These are phyloP conservation scores for Ogataea hybrid DNA, from an alignment of 1,139 yeast species.

Conservation along the genomic window DNA sequence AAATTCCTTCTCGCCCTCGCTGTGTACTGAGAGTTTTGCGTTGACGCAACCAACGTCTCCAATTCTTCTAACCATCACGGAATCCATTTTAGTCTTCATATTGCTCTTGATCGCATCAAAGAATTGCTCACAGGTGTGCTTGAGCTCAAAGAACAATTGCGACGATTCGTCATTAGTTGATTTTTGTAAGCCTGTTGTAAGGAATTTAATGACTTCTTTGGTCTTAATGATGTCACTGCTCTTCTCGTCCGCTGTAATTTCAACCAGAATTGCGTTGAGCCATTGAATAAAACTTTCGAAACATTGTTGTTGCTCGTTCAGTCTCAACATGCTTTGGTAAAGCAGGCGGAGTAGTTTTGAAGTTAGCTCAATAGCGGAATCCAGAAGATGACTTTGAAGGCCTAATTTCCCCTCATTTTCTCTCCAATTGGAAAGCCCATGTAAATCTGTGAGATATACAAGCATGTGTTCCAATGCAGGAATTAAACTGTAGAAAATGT, in stretches of 20 bases:
- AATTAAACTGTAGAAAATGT: conserved; percentile 48
- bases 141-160: conserved; percentile 14
- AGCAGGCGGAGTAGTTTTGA: conserved; percentile 37
- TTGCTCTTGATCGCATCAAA: conserved; percentile 22
- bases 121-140: conserved; percentile 15
- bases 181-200: conserved; percentile 20
- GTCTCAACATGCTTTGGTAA: conserved; percentile 44
- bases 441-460: conserved; percentile 46
- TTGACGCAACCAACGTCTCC: conserved; percentile 15
- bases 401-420: conserved; percentile 35
- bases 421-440: conserved; percentile 40
- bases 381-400: conserved; percentile 30
- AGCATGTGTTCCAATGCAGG: conserved; percentile 60
- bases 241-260: conserved; percentile 31
- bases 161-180: conserved; percentile 12
- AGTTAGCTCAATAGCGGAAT: conserved; percentile 32
- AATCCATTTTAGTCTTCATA: conserved; percentile 24
- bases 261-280: conserved; percentile 35
- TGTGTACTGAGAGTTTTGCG: conserved; percentile 4
- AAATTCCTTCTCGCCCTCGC: conserved; percentile 1
- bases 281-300: conserved; percentile 53
- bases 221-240: conserved; percentile 19
- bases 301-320: conserved; percentile 50
- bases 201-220: conserved; percentile 26
- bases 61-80: conserved; percentile 13